These are phyloP conservation scores for Pleurotus eryngii DNA, from an alignment of 768 basidiomycete genomes.

Conservation along the genomic window DNA sequence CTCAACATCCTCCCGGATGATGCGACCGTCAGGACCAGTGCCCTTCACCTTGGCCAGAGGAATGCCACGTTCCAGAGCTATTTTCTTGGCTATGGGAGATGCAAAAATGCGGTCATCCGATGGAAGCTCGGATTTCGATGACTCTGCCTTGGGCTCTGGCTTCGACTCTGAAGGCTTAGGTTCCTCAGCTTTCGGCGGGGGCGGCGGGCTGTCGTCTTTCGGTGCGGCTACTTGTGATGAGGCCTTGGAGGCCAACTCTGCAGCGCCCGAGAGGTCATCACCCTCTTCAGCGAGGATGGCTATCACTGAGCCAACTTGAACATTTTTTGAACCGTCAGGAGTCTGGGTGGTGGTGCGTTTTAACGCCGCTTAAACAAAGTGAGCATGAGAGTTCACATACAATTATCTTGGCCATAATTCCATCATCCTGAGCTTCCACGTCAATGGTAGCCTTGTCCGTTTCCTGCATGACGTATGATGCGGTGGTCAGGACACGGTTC, in stretches of 20 bases:
- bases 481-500: conserved; percentile 10
- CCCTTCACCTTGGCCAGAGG: conserved; percentile 90
- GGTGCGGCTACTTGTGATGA: conserved; percentile 39
- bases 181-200: conserved; percentile 18
- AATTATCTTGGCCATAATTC: conserved; percentile 94
- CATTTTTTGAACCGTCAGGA: conserved; percentile 80
- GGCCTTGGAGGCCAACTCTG: conserved; percentile 66
- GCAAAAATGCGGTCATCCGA: conserved; percentile 88
- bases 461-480: conserved; percentile 55
- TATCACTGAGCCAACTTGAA: conserved; percentile 84
- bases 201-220: conserved; percentile 35
- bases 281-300: conserved; percentile 94
- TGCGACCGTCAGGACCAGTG: conserved; percentile 89
- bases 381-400: conserved; percentile 42
- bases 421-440: conserved; percentile 98
- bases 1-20: conserved; percentile 93
- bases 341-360: conserved; percentile 41
- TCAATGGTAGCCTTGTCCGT: conserved; percentile 99
- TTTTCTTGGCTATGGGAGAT: conserved; percentile 93
- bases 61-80: conserved; percentile 91
- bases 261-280: conserved; percentile 85
- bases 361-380: background rate
- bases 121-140: conserved; percentile 53
- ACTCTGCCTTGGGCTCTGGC: conserved; percentile 31
- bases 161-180: conserved; percentile 16